These are phyloP conservation scores for Xylariaceae sp. DNA, from an alignment of 2,329 filamentous ascomycete species.

Conservation along the genomic window DNA sequence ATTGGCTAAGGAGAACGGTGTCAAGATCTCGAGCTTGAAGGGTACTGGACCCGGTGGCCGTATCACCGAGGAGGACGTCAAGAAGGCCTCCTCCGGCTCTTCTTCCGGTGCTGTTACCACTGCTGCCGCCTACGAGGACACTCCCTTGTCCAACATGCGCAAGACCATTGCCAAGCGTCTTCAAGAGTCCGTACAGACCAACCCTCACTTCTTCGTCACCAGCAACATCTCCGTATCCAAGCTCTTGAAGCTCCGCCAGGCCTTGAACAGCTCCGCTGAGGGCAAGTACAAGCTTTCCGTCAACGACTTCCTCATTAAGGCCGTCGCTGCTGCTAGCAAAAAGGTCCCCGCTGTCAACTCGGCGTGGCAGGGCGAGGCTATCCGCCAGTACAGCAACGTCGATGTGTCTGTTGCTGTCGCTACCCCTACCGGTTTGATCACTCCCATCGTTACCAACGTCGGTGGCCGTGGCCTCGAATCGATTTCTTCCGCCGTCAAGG, in stretches of 20 bases:
- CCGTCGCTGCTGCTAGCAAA: slow-evolving; percentile 79
- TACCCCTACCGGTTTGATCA: slow-evolving; percentile 91
- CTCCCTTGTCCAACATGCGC: slow-evolving; percentile 86
- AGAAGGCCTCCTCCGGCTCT: slow-evolving; percentile 72
- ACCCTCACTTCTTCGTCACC: slow-evolving; percentile 98
- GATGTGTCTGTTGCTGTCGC: slow-evolving; percentile 96
- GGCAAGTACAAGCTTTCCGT: slow-evolving; percentile 99
- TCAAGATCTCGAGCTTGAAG: slow-evolving; percentile 76
- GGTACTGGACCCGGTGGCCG: slow-evolving; percentile 81
- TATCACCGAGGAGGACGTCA: slow-evolving; percentile 89
- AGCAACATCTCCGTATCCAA: slow-evolving; percentile 88
- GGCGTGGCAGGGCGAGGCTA: slow-evolving; percentile 85
- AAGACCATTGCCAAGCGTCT: slow-evolving; percentile 95
- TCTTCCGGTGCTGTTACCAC: slow-evolving; percentile 51
- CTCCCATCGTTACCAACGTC: slow-evolving; percentile 90
- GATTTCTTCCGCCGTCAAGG: slow-evolving; percentile 89
- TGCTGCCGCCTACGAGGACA: slow-evolving; percentile 75
- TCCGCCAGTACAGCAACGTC: slow-evolving; percentile 89
- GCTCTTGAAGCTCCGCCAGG: slow-evolving; percentile 92
- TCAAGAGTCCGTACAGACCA: slow-evolving; percentile 83
- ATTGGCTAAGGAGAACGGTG: slow-evolving; percentile 79
- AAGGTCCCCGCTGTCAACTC: slow-evolving; percentile 97
- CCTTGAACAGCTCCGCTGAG: slow-evolving; percentile 82
- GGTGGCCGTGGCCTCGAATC: slow-evolving; percentile 81
- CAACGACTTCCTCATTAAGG: slow-evolving; percentile 99